Conservation (phyloP, 106 monocot species). For the Acanthochlamys bracteata region DNA sequence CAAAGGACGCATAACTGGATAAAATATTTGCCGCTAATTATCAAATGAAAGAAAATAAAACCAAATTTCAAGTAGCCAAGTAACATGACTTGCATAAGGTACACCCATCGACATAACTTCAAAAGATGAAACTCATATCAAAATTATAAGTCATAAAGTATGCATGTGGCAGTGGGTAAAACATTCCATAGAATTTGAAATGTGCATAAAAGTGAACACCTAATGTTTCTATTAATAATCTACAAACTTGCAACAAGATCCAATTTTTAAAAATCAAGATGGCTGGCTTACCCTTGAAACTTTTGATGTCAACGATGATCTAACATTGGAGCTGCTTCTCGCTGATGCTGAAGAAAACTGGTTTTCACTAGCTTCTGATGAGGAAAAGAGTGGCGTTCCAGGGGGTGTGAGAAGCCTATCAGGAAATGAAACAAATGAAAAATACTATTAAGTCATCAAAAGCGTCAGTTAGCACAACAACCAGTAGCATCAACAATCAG, state of each 20-base stretch:
- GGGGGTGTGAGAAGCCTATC: slow-evolving; percentile 77
- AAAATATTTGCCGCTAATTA: no score
- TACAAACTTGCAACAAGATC: background rate
- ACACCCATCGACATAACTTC: no score
- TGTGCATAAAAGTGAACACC: no score
- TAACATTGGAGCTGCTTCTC: slow-evolving; percentile 19
- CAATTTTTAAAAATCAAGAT: background rate
- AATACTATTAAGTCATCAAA: background rate
- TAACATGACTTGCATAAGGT: no score
- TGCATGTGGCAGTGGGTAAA: no score
- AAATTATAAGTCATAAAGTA: no score
- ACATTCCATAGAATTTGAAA: background rate
- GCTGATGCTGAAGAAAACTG: slow-evolving; percentile 16
- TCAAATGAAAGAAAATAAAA: no score
- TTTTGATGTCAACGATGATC: slow-evolving; percentile 34
- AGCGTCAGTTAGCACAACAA: background rate
- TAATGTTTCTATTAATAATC: no score
- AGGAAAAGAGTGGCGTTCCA: slow-evolving; percentile 44
- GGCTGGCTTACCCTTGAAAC: slow-evolving; percentile 47
- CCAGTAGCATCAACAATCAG: no score
- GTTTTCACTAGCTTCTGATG: slow-evolving; percentile 26
- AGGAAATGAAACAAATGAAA: background rate
- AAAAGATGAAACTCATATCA: no score
- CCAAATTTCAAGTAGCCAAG: no score
- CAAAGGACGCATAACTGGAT: no score